A percentile compares a stretch with the other conserved stretches of the same genome.
These are phyloP conservation scores for Liquidambar formosana DNA, from an alignment of 164 flowering plant genomes.

Conservation along the genomic window DNA sequence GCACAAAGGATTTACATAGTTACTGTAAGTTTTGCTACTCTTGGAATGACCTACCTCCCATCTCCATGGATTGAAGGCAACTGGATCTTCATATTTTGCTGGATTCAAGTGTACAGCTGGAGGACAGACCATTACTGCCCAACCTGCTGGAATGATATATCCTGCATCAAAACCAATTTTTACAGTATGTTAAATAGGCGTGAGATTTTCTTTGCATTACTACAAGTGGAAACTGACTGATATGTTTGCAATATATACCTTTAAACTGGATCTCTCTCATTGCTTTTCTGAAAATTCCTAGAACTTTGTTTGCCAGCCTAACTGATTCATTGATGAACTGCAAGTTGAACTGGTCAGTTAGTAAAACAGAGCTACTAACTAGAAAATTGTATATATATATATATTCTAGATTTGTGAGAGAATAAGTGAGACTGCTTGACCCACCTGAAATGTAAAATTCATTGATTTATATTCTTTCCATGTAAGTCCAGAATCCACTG, in stretches of 20 bases:
- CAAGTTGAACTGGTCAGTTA: conserved; percentile 18
- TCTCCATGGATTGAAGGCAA: conserved; percentile 80
- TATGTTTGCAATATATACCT: conserved; percentile 32
- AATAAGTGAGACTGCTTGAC: not conserved
- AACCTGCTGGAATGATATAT: conserved; percentile 86
- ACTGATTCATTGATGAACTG: conserved; percentile 78
- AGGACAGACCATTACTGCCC: conserved; percentile 94
- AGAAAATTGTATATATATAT: too few relatives aligned
- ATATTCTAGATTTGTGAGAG: not conserved
- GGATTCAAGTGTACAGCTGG: conserved; percentile 94
- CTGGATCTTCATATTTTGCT: conserved; percentile 64
- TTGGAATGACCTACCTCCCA: conserved; percentile 62
- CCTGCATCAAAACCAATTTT: conserved; percentile 40
- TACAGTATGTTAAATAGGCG: not conserved
- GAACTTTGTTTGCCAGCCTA: conserved; percentile 73
- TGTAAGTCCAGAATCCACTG: conserved; percentile 47
- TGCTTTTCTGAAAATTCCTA: conserved; percentile 65
- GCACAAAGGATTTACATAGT: too few relatives aligned
- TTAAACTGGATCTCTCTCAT: conserved; percentile 51
- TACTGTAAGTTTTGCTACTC: too few relatives aligned
- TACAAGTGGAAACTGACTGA: not conserved
- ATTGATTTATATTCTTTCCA: conserved; percentile 71
- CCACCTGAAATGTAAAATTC: conserved; percentile 66
- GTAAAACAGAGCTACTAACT: not conserved
- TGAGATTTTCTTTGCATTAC: not conserved